A percentile compares a stretch with the other conserved stretches of the same genome.
These are phyloP conservation scores for Punica granatum DNA, from an alignment of 345 rosid genomes.

Conservation along the genomic window DNA sequence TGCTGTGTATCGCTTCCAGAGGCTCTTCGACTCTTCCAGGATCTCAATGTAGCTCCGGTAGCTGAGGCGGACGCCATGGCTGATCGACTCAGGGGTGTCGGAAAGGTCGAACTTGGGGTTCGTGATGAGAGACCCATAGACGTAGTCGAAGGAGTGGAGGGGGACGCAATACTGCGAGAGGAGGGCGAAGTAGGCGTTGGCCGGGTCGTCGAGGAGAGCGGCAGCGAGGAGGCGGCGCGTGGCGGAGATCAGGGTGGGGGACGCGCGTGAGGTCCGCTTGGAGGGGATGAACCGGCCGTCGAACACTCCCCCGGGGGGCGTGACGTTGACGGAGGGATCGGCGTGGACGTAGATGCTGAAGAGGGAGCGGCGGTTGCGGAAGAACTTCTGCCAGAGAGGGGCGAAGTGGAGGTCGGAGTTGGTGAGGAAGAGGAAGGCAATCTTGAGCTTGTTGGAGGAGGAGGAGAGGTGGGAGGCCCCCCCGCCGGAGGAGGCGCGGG, in stretches of 20 bases:
- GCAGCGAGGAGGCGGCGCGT: slow-evolving; percentile 81
- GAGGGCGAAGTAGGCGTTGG: slow-evolving; percentile 77
- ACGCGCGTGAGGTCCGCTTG: slow-evolving; percentile 71
- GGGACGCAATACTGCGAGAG: slow-evolving; percentile 85
- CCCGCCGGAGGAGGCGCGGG: slow-evolving; percentile 45
- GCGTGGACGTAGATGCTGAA: slow-evolving; percentile 88
- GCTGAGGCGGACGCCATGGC: slow-evolving; percentile 41
- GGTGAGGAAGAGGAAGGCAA: slow-evolving; percentile 90
- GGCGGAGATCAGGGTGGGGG: slow-evolving; percentile 88
- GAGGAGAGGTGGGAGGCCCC: slow-evolving; percentile 56
- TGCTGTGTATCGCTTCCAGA: slow-evolving; percentile 80
- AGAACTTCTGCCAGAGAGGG: slow-evolving; percentile 75
- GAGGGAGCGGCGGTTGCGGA: slow-evolving; percentile 28
- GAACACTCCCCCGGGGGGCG: slow-evolving; percentile 42
- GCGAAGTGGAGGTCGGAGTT: slow-evolving; percentile 82
- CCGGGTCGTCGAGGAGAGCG: slow-evolving; percentile 81
- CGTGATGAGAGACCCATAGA: slow-evolving; percentile 48
- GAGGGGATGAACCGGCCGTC: slow-evolving; percentile 39
- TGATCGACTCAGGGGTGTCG: slow-evolving; percentile 25
- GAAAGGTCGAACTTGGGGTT: slow-evolving; percentile 48
- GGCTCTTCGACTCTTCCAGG: slow-evolving; percentile 44
- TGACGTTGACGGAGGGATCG: slow-evolving; percentile 59
- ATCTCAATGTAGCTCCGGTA: slow-evolving; percentile 79
- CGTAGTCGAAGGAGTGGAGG: slow-evolving; percentile 64
- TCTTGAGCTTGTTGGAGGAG: slow-evolving; percentile 44